Evolutionary conservation across 352 stramenopile species (phyloP).

Genomic region (Phytophthora hybrid): DNA sequence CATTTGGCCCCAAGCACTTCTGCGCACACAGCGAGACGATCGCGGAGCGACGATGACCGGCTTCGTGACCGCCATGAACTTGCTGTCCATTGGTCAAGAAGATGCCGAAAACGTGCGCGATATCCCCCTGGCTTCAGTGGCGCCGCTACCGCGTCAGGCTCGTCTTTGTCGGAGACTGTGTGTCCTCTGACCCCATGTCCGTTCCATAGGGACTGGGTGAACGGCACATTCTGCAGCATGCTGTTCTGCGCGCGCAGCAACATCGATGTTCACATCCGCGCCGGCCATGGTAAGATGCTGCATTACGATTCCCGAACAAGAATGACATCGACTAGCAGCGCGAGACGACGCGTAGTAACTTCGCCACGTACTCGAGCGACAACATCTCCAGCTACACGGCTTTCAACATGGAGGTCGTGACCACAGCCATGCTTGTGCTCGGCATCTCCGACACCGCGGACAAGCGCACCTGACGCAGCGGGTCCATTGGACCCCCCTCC

Average conservation of each 20-base stretch:
- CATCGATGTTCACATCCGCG: slow-evolving; percentile 61
- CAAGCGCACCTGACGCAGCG: too few relatives aligned
- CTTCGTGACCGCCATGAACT: slow-evolving; percentile 59
- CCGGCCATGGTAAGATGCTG: slow-evolving; percentile 65
- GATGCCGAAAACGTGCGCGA: slow-evolving; percentile 44
- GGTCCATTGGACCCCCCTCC: too few relatives aligned
- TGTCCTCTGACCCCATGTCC: slow-evolving; percentile 13
- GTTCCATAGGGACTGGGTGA: slow-evolving; percentile 46
- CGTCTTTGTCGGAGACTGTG: slow-evolving; percentile 5
- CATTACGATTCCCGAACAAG: slow-evolving; percentile 53
- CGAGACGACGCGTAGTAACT: slow-evolving; percentile 28
- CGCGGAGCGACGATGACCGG: slow-evolving; percentile 21
- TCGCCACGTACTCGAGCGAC: too few relatives aligned
- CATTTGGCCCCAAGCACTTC: slow-evolving; percentile 59
- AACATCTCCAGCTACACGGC: too few relatives aligned
- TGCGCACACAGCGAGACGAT: slow-evolving; percentile 44
- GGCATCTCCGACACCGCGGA: too few relatives aligned
- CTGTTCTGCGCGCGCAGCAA: slow-evolving; percentile 47
- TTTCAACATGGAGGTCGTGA: too few relatives aligned
- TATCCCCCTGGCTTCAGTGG: slow-evolving; percentile 49
- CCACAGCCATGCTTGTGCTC: too few relatives aligned
- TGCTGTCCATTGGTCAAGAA: slow-evolving; percentile 63
- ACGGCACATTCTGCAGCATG: slow-evolving; percentile 60
- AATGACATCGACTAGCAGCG: slow-evolving; percentile 49
- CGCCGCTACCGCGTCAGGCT: slow-evolving; percentile 23